A percentile compares a stretch with the other conserved stretches of the same genome.
Evolutionary conservation across 2,329 filamentous ascomycete species (phyloP).

Genomic region (Fusarium nygamai): DNA sequence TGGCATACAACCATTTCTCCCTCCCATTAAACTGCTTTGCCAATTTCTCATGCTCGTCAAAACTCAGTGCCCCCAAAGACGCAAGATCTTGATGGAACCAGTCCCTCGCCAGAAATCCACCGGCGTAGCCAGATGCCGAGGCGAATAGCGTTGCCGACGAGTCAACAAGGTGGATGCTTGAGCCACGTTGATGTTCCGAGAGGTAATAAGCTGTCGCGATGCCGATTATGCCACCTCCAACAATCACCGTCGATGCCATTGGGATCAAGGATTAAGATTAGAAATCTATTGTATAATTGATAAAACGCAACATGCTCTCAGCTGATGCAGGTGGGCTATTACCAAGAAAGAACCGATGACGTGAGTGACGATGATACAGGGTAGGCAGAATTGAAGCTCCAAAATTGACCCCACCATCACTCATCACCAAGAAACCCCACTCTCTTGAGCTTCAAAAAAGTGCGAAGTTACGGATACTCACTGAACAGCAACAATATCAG

Average conservation of each 20-base stretch:
- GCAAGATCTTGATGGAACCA: constrained; percentile 72
- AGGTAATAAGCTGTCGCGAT: constrained; percentile 79
- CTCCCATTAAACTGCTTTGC: constrained; percentile 68
- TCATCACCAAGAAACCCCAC: constrained; percentile 18
- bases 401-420: constrained; percentile 29
- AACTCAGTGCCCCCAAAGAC: constrained; percentile 73
- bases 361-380: constrained; percentile 30
- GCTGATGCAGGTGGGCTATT: constrained; percentile 3
- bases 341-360: constrained; percentile 32
- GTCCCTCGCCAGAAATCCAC: constrained; percentile 77
- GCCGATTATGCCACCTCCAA: constrained; percentile 77
- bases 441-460: constrained; percentile 8
- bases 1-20: constrained; percentile 60
- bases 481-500: not conserved
- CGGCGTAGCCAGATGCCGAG: constrained; percentile 78
- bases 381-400: constrained; percentile 19
- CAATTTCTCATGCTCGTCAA: constrained; percentile 72
- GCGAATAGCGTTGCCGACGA: constrained; percentile 68
- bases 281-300: not conserved
- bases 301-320: not conserved
- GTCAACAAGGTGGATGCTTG: constrained; percentile 59
- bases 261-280: not conserved
- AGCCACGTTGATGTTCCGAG: constrained; percentile 56
- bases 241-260: constrained; percentile 68
- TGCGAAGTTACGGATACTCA: constrained; percentile 8